phyloP scores from a whole-genome alignment of 768 basidiomycete genomes.

The Trametes maxima region DNA sequence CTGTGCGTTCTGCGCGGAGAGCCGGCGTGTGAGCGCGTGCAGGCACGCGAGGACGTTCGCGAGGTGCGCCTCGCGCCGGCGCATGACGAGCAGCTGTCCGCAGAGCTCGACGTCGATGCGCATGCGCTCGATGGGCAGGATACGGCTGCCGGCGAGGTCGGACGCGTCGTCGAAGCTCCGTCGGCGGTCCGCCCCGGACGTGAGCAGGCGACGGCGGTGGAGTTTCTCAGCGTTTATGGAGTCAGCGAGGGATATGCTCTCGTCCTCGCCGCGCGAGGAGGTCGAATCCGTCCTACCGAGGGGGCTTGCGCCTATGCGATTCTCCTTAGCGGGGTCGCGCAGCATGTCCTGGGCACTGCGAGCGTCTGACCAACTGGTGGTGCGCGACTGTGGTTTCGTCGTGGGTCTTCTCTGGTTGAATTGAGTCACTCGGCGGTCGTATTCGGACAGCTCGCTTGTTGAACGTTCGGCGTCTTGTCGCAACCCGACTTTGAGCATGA shows the following conservation, averaged over 20 bases:
- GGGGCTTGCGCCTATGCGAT: conserved; percentile 17
- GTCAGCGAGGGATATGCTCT: not conserved
- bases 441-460: conserved; percentile 33
- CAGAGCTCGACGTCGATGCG: conserved; percentile 78
- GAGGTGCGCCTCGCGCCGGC: conserved; percentile 67
- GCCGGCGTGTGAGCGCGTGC: conserved; percentile 55
- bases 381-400: conserved; percentile 42
- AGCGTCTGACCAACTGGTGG: conserved; percentile 60
- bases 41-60: conserved; percentile 63
- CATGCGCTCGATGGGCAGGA: conserved; percentile 66
- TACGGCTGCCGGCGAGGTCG: conserved; percentile 48
- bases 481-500: conserved; percentile 26
- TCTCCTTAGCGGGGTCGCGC: conserved; percentile 23
- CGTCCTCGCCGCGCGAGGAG: conserved; percentile 11
- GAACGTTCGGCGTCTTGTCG: conserved; percentile 28
- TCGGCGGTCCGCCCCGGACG: conserved; percentile 38
- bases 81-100: conserved; percentile 72
- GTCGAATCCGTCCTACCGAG: conserved; percentile 9
- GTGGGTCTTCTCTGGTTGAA: conserved; percentile 47
- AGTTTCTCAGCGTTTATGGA: conserved; percentile 6
- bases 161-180: conserved; percentile 68
- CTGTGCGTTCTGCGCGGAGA: conserved; percentile 55
- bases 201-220: conserved; percentile 13
- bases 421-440: conserved; percentile 37
- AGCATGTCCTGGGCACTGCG: conserved; percentile 42